Base-by-base conservation (phyloP, 805 yeast genomes). In the Candida orba region DNA sequence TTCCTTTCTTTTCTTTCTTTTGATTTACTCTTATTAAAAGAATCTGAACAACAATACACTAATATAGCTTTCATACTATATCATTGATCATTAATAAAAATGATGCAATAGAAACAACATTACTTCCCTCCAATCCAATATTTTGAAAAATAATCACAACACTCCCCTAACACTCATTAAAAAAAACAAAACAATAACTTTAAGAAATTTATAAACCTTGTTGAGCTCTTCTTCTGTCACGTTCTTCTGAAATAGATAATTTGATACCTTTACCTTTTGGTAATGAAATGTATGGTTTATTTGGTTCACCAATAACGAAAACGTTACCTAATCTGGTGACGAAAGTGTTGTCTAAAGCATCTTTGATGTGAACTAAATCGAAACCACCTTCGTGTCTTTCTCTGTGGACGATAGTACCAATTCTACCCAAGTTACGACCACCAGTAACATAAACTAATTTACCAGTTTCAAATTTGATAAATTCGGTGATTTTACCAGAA, bases 191-290 rank as follows among this genome's bases (percentile, higher is more conserved):
- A 34, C 33, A 31, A 38, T 31, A 35, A 15, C 22, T 30, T 35
- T 24, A 43, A 32, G 24, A 42, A 40, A 45, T 45, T 52, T 55
- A 55, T 40, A 51, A 49, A 41, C 53, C 57, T 32, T 43, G 33
- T 69, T 78, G 84, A 67, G 91, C 89, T 76, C 96, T 85, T 76
- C 95, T 90, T 81, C 90, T 81, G 86, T 89, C 96, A 77, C 96
- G 88, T 83, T 89, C 96, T 78, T 89, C 96, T 68, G 96, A 78
- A 69, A 89, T 89, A 65, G 91, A 70, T 69, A 89, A 81, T 81
- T 89, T 89, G 74, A 89, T 84, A 84, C 97, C 97, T 83, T 89
- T 89, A 78, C 96, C 97, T 91, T 88, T 89, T 78, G 97, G 96
- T 73, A 89, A 78, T 52, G 95, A 86, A 68, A 89, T 78, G 79